phyloP scores from a whole-genome alignment of 164 flowering plant genomes.

The Aristolochia contorta region DNA sequence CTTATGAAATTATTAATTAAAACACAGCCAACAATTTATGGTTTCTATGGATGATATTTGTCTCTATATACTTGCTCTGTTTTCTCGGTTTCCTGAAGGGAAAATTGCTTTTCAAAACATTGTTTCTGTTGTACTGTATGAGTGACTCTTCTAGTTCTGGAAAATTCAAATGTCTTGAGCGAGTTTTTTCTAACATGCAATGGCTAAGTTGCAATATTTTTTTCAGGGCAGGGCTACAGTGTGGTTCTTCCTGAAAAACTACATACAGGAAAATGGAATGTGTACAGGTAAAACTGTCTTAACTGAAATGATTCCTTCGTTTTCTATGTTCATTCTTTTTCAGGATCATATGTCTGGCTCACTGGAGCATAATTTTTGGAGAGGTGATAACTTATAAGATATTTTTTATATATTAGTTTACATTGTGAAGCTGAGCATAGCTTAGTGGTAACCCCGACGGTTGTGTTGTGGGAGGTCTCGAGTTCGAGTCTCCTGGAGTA shows the following conservation, averaged over 20 bases:
- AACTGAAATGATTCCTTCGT: too few relatives aligned
- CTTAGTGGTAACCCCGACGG: too few relatives aligned
- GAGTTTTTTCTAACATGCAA: too few relatives aligned
- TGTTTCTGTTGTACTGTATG: neutral
- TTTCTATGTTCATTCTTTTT: neutral
- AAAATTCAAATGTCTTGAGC: neutral
- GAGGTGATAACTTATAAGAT: too few relatives aligned
- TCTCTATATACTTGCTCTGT: neutral
- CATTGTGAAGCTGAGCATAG: too few relatives aligned
- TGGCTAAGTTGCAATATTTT: neutral
- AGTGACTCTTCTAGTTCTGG: neutral
- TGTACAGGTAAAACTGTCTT: constrained; percentile 49
- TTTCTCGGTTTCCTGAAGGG: neutral
- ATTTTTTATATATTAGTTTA: too few relatives aligned
- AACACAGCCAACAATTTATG: too few relatives aligned
- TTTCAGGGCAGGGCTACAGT: constrained; percentile 82
- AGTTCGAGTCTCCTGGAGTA: too few relatives aligned
- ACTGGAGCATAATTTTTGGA: neutral
- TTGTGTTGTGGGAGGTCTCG: too few relatives aligned
- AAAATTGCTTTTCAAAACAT: neutral
- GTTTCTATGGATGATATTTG: too few relatives aligned
- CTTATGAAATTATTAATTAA: too few relatives aligned
- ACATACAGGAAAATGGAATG: constrained; percentile 92
- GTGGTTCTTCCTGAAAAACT: constrained; percentile 94
- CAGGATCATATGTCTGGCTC: neutral